Evolutionary conservation across 2,329 filamentous ascomycete species (phyloP).

Genomic region (Dothiorella sarmentorum): DNA sequence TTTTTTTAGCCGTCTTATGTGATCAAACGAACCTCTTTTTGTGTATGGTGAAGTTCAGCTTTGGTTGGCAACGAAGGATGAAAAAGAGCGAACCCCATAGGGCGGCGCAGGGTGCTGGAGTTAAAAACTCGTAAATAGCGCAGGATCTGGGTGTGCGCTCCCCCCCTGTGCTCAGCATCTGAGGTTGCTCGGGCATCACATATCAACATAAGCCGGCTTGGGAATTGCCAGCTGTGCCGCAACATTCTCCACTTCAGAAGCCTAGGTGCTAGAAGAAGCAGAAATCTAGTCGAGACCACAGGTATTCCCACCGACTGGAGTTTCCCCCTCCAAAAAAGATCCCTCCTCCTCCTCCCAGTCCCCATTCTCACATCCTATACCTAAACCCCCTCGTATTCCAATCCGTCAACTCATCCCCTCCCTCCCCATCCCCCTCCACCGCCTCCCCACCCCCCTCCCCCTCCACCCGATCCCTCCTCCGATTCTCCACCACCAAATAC

Average conservation of each 20-base stretch:
- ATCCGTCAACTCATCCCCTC: slow-evolving; percentile 26
- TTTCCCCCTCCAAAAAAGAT: neutral
- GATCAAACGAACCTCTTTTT: neutral
- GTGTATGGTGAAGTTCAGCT: neutral
- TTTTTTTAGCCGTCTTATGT: too few species aligned
- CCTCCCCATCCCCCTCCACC: slow-evolving; percentile 2
- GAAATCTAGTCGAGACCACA: too few species aligned
- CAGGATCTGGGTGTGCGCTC: too few species aligned
- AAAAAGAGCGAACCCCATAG: too few species aligned
- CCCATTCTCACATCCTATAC: slow-evolving; percentile 19
- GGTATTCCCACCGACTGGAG: neutral
- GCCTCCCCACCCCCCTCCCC: neutral
- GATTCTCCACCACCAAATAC: slow-evolving; percentile 21
- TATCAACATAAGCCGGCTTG: too few species aligned
- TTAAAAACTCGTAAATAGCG: too few species aligned
- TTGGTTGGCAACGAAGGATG: too few species aligned
- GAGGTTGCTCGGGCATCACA: too few species aligned
- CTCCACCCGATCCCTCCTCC: slow-evolving; percentile 15
- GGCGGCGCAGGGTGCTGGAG: too few species aligned
- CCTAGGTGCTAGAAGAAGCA: too few species aligned
- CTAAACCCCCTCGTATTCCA: slow-evolving; percentile 28
- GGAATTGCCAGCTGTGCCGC: neutral
- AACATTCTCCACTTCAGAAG: too few species aligned
- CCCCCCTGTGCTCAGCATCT: too few species aligned
- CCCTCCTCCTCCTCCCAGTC: neutral